These are phyloP conservation scores for Cutaneotrichosporon daszewskae DNA, from an alignment of 1,284 basidiomycete genomes.

Conservation along the genomic window DNA sequence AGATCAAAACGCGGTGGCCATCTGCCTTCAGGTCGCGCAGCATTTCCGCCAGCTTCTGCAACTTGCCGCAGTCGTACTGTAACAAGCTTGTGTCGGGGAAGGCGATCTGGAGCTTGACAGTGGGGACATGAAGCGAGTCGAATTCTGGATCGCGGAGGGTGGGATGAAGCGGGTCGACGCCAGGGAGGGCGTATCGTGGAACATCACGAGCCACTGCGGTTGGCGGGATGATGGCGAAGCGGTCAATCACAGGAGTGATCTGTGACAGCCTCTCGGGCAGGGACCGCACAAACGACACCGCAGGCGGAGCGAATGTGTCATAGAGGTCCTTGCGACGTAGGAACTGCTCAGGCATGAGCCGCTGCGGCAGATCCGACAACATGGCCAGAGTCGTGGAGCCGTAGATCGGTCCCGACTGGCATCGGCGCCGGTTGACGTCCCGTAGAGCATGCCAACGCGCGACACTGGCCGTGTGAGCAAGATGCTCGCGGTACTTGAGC, in stretches of 20 bases:
- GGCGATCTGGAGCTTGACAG: slow-evolving; percentile 84
- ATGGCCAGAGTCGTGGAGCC: slow-evolving; percentile 58
- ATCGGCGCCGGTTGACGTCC: slow-evolving; percentile 73
- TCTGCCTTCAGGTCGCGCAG: slow-evolving; percentile 77
- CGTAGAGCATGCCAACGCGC: slow-evolving; percentile 64
- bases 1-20: slow-evolving; percentile 86
- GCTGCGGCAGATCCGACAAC: slow-evolving; percentile 48
- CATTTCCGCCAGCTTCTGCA: slow-evolving; percentile 74
- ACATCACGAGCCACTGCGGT: slow-evolving; percentile 71
- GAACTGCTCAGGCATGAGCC: slow-evolving; percentile 58
- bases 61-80: slow-evolving; percentile 95
- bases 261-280: slow-evolving; percentile 58
- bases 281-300: slow-evolving; percentile 57
- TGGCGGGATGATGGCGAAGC: slow-evolving; percentile 80
- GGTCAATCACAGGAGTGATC: slow-evolving; percentile 58
- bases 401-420: slow-evolving; percentile 59
- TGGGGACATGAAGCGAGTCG: slow-evolving; percentile 63
- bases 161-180: slow-evolving; percentile 37
- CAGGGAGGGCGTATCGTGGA: slow-evolving; percentile 46
- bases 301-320: slow-evolving; percentile 46
- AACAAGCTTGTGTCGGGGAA: slow-evolving; percentile 86
- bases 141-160: slow-evolving; percentile 50
- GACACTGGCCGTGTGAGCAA: slow-evolving; percentile 55
- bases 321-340: slow-evolving; percentile 26
- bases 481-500: slow-evolving; percentile 56